Evolutionary conservation across 768 basidiomycete species (phyloP), one percentile per base, ranked within the genome.

Genomic region (Auricularia heimuer): DNA sequence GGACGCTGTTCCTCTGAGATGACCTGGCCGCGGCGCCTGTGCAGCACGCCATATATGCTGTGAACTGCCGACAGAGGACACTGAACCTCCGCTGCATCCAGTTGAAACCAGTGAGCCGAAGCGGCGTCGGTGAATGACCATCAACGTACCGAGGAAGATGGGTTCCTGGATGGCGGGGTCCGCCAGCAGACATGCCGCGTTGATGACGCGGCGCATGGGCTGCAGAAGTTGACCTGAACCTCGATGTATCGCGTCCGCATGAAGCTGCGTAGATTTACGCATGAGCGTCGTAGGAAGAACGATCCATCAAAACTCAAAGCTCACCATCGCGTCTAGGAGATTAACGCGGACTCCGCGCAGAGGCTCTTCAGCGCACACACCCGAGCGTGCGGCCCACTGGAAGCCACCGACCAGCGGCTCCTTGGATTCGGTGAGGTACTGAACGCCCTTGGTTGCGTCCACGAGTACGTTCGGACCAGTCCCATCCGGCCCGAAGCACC

Each of bases 351-450:
- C 75, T 72, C 79, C 78, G 69, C 81, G 77, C 80, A 82, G 80
- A 69, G 76, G 75, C 75, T 82, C 81, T 69, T 82, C 80, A 65
- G 76, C 74, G 68, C 77, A 73, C 71, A 73, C 79, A 70, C 77
- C 77, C 71, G 80, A 79, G 76, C 80, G 81, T 70, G 80, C 77
- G 16, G 80, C 80, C 81, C 81, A 82, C 73, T 82, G 81, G 81
- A 82, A 82, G 62, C 78, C 81, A 68, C 80, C 79, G 67, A 81
- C 80, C 71, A 78, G 78, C 64, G 80, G 80, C 69, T 82, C 81
- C 77, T 81, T 81, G 76, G 81, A 81, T 73, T 82, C 81, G 77
- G 77, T 77, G 65, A 82, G 74, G 77, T 79, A 81, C 72, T 82
- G 80, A 24, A 78, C 76, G 71, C 77, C 81, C 78, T 81, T 81